phyloP scores from a whole-genome alignment of 2,329 filamentous ascomycete species.

The Lasiodiplodia sp. region DNA sequence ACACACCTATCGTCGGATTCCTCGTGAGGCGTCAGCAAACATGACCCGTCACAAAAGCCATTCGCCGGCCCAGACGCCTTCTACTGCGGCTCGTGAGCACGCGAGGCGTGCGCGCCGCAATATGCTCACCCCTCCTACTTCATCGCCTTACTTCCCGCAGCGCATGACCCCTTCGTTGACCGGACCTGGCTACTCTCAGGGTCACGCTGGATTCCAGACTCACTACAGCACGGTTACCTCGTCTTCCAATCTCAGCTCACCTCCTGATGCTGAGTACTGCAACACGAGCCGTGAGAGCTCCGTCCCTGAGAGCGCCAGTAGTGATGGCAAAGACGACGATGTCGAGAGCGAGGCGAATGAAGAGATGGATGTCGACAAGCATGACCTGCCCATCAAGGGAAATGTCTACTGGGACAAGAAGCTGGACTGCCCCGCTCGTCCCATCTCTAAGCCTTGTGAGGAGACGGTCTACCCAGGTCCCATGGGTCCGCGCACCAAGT shows the following conservation, averaged over 20 bases:
- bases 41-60: not conserved
- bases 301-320: not conserved
- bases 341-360: not conserved
- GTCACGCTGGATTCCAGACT: not conserved
- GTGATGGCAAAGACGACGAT: not conserved
- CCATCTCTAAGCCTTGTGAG: not conserved
- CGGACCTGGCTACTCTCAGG: not conserved
- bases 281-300: not conserved
- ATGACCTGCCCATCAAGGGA: not conserved
- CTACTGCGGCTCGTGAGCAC: not conserved
- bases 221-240: not conserved
- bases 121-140: not conserved
- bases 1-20: not conserved
- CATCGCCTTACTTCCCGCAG: not conserved
- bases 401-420: not conserved
- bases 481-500: not conserved
- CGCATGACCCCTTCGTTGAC: not conserved
- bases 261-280: too few species aligned
- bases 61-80: not conserved
- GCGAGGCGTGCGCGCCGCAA: not conserved
- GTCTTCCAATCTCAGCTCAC: not conserved
- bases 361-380: not conserved
- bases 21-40: not conserved
- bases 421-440: slow-evolving; percentile 12
- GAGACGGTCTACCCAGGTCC: not conserved